A percentile compares a stretch with the other conserved stretches of the same genome.
Evolutionary conservation across 2,329 filamentous ascomycete species (phyloP).

Genomic region (Aurifilum marmelostoma): DNA sequence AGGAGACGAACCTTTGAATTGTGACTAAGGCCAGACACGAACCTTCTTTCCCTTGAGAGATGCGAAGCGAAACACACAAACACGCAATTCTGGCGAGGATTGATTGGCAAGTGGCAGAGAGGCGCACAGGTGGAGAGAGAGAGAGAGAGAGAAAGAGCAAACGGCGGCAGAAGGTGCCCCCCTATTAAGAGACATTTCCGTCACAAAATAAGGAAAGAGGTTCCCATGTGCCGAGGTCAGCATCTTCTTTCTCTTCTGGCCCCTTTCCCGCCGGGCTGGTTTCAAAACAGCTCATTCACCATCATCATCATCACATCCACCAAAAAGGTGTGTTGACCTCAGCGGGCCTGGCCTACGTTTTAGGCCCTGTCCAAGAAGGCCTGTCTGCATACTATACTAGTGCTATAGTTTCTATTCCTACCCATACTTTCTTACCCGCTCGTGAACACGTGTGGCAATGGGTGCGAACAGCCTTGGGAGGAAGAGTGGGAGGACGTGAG

Average conservation of each 20-base stretch:
- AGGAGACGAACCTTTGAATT: neutral
- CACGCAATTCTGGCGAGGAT: too few relatives aligned
- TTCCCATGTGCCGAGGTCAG: neutral
- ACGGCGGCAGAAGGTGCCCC: neutral
- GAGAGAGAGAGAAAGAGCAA: neutral
- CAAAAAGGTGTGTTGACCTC: neutral
- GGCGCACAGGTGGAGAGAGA: conserved; percentile 2
- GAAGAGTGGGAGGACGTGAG: neutral
- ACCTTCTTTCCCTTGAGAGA: neutral
- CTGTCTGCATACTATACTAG: neutral
- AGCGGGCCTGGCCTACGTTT: neutral
- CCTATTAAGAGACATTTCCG: conserved; percentile 9
- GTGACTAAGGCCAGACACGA: neutral
- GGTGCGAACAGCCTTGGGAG: neutral
- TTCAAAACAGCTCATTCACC: neutral
- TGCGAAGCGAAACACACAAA: too few relatives aligned
- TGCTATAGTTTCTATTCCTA: neutral
- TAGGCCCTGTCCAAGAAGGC: neutral
- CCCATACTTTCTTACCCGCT: neutral
- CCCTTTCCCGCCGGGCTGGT: conserved; percentile 1
- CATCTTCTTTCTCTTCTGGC: neutral
- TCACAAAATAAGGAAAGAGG: neutral
- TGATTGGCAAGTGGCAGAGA: neutral
- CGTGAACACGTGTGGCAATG: neutral
- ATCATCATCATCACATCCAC: too few relatives aligned